Conservation (phyloP, 441 rosid species). For the Populus hybrid region DNA sequence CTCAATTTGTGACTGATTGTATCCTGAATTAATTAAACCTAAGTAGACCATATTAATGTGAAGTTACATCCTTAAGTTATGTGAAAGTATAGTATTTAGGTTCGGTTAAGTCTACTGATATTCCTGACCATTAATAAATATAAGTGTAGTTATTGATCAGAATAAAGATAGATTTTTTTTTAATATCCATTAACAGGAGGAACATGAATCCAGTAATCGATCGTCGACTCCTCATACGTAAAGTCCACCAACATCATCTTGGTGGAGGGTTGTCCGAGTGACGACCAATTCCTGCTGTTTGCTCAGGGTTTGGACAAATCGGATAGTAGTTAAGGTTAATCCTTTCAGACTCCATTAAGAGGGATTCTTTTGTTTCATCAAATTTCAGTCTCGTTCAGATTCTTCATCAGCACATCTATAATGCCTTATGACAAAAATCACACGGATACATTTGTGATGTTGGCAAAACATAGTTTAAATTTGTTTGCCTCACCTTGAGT, state of each 20-base stretch:
- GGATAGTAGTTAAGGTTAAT: constrained; percentile 34
- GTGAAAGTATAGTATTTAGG: no score
- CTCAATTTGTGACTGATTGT: no score
- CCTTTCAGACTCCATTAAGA: constrained; percentile 22
- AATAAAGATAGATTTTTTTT: no score
- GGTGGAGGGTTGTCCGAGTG: constrained; percentile 54
- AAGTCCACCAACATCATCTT: constrained; percentile 45
- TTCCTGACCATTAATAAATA: no score
- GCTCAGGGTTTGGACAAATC: constrained; percentile 30
- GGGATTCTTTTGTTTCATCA: constrained; percentile 17
- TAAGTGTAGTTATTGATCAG: no score
- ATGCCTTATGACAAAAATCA: constrained; percentile 1
- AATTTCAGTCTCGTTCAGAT: constrained; percentile 13
- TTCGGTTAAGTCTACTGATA: no score
- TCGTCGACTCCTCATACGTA: constrained; percentile 19
- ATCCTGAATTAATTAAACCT: no score
- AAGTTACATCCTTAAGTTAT: no score
- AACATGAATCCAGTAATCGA: constrained; percentile 25
- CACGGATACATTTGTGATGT: not conserved
- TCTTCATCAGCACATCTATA: constrained; percentile 17
- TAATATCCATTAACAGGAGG: constrained; percentile 20
- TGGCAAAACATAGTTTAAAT: no score
- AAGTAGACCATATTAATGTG: no score
- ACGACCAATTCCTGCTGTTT: constrained; percentile 34
- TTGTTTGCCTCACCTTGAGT: no score